Conservation (phyloP, 2,329 filamentous ascomycete species). For the Orbilia oligospora region DNA sequence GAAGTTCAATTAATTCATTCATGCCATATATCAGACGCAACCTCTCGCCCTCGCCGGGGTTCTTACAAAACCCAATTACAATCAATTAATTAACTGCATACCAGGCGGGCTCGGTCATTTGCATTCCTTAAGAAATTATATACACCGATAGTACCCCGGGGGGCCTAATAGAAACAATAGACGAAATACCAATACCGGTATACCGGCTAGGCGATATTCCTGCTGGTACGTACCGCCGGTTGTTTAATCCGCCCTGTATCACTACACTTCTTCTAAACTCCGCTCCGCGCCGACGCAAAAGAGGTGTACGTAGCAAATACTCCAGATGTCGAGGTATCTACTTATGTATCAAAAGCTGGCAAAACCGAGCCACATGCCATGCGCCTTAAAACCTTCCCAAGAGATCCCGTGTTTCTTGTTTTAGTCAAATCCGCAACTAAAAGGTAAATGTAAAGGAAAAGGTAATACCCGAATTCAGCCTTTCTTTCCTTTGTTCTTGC, state of each 20-base stretch:
- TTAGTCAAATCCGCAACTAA: constrained; percentile 57
- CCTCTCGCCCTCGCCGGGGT: neutral
- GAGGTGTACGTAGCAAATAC: too few relatives aligned
- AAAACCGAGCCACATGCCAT: constrained; percentile 19
- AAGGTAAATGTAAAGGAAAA: neutral
- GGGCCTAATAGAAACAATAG: neutral
- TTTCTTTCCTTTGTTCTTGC: neutral
- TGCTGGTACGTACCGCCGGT: neutral
- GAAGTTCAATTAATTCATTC: too few relatives aligned
- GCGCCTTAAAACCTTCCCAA: neutral
- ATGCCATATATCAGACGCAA: neutral
- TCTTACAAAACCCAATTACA: constrained; percentile 22
- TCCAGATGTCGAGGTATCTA: too few relatives aligned
- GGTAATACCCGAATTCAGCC: constrained; percentile 11
- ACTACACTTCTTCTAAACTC: neutral
- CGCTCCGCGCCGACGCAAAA: constrained; percentile 6
- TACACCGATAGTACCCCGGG: neutral
- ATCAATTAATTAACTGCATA: neutral
- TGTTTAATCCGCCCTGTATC: constrained; percentile 2
- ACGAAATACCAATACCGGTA: neutral
- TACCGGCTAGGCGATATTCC: neutral
- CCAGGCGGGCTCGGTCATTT: neutral
- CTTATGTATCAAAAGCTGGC: too few relatives aligned
- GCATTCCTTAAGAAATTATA: neutral
- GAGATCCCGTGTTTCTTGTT: constrained; percentile 29